These are phyloP conservation scores for Phytopythium cucurbitacearum DNA, from an alignment of 352 stramenopile species.

Conservation along the genomic window DNA sequence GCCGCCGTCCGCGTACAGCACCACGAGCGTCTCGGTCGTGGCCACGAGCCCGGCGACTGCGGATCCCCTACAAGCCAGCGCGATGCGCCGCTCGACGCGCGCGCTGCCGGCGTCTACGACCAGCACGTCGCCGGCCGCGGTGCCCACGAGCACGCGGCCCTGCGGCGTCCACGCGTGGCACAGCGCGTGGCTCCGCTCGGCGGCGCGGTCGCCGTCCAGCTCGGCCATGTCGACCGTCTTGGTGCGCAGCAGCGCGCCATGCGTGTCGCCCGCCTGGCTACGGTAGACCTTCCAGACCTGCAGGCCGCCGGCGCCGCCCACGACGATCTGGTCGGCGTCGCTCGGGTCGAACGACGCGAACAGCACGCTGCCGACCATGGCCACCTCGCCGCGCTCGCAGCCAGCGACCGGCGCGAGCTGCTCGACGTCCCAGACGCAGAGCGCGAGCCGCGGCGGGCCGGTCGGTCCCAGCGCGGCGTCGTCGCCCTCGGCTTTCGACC, in stretches of 20 bases:
- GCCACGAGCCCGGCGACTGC: conserved; percentile 44
- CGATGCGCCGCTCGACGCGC: conserved; percentile 26
- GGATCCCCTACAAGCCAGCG: conserved; percentile 23
- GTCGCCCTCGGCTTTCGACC: not conserved
- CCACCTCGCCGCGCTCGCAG: conserved; percentile 23
- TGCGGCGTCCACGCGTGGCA: conserved; percentile 59
- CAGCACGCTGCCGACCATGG: conserved; percentile 11
- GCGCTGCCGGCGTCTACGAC: conserved; percentile 34
- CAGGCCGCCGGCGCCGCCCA: conserved; percentile 57
- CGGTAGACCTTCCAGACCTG: conserved; percentile 71
- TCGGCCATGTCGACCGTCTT: conserved; percentile 6
- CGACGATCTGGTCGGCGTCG: conserved; percentile 52
- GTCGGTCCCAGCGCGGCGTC: conserved; percentile 3
- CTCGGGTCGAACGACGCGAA: conserved; percentile 75
- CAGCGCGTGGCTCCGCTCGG: conserved; percentile 19
- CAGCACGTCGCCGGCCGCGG: conserved; percentile 48
- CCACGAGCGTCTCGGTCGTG: conserved; percentile 43
- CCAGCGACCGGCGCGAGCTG: conserved; percentile 42
- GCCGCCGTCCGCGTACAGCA: conserved; percentile 43
- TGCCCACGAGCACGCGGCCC: conserved; percentile 40
- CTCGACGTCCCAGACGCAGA: conserved; percentile 70
- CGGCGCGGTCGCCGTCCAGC: conserved; percentile 30
- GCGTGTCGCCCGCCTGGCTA: conserved; percentile 13
- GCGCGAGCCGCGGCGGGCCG: conserved; percentile 3
- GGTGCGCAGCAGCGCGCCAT: conserved; percentile 17